A percentile compares a stretch with the other conserved stretches of the same genome.
Evolutionary conservation across 1,139 yeast genomes (phyloP).

Genomic region (Debaryomyces nepalensis): DNA sequence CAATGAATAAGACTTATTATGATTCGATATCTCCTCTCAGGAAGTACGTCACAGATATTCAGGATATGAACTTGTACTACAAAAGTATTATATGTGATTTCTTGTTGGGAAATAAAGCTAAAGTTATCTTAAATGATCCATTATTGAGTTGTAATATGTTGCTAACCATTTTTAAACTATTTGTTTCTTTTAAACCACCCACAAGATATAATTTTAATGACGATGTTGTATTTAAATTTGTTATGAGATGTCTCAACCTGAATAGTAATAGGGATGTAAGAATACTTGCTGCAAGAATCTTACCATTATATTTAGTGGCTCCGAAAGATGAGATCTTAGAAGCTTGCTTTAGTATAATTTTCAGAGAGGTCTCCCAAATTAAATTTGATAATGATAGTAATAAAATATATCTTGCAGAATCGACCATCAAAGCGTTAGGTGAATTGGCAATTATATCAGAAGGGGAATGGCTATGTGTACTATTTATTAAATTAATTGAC

Average conservation of each 20-base stretch:
- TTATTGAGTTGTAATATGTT: constrained; percentile 49
- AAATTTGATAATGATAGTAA: constrained; percentile 31
- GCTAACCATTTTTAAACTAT: constrained; percentile 49
- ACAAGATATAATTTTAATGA: constrained; percentile 19
- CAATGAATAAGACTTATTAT: constrained; percentile 29
- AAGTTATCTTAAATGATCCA: constrained; percentile 23
- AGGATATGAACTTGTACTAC: constrained; percentile 28
- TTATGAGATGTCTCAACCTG: constrained; percentile 26
- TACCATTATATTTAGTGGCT: constrained; percentile 49
- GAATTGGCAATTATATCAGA: constrained; percentile 60
- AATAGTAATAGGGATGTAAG: constrained; percentile 56
- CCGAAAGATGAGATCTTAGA: constrained; percentile 41
- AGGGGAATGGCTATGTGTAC: constrained; percentile 66
- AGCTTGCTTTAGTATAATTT: constrained; percentile 40
- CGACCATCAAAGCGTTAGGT: constrained; percentile 63
- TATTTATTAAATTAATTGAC: constrained; percentile 62
- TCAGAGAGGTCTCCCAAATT: constrained; percentile 40
- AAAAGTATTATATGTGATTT: constrained; percentile 29
- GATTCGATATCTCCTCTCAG: constrained; percentile 27
- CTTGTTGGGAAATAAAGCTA: constrained; percentile 18
- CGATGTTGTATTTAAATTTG: constrained; percentile 29
- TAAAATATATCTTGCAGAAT: constrained; percentile 57
- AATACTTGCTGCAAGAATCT: constrained; percentile 48
- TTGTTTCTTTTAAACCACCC: constrained; percentile 55
- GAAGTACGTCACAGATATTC: constrained; percentile 27